Percentiles rank a stretch among this genome's conserved stretches.
Conservation (phyloP, 352 stramenopile species). For the Phytophthora macrochlamydospora region DNA sequence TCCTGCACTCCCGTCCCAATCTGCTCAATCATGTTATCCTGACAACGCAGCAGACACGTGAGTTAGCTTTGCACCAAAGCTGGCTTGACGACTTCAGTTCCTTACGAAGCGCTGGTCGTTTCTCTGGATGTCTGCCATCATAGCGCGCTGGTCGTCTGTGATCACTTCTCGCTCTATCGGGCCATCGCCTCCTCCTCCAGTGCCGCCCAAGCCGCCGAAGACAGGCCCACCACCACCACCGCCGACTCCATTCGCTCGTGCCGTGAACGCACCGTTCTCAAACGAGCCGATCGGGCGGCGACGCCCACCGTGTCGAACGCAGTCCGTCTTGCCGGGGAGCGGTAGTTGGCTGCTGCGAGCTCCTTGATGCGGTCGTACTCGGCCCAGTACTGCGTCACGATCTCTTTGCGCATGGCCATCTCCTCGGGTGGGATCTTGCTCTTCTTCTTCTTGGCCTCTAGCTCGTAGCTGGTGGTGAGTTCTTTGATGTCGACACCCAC, state of each 20-base stretch:
- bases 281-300: conserved; percentile 58
- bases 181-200: conserved; percentile 28
- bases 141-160: conserved; percentile 65
- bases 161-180: conserved; percentile 50
- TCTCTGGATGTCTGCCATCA: conserved; percentile 77
- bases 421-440: conserved; percentile 82
- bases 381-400: conserved; percentile 78
- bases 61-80: not conserved
- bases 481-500: conserved; percentile 77
- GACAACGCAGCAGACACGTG: not conserved
- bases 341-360: conserved; percentile 62
- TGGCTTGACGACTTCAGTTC: conserved; percentile 2
- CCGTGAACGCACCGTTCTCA: conserved; percentile 67
- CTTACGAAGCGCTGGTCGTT: conserved; percentile 88
- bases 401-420: conserved; percentile 78
- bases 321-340: conserved; percentile 46
- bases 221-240: conserved; percentile 19
- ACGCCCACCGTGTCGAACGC: conserved; percentile 55
- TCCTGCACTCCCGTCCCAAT: conserved; percentile 81
- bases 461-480: conserved; percentile 70
- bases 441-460: conserved; percentile 87
- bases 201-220: conserved; percentile 36
- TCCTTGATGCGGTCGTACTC: conserved; percentile 85
- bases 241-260: conserved; percentile 30
- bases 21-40: conserved; percentile 89